A percentile compares a stretch with the other conserved stretches of the same genome.
Evolutionary conservation across 2,329 filamentous ascomycete species (phyloP).

Genomic region (Fusarium irregulare): DNA sequence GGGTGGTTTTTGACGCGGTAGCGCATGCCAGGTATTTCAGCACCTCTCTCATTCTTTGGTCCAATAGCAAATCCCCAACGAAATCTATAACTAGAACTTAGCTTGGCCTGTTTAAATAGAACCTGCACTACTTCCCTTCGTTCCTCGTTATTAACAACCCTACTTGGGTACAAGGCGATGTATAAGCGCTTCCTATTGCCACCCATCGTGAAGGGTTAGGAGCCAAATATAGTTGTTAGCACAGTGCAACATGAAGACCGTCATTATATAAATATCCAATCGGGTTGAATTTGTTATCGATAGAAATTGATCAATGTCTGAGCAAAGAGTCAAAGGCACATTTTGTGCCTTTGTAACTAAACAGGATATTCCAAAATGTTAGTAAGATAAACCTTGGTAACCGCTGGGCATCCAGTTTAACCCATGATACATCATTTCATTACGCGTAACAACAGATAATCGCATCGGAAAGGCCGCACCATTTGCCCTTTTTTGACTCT

Average conservation of each 20-base stretch:
- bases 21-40: conserved; percentile 32
- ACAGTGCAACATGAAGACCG: too few species aligned
- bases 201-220: too few species aligned
- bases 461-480: too few species aligned
- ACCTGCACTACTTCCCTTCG: background rate
- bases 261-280: too few species aligned
- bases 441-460: background rate
- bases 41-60: conserved; percentile 43
- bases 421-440: too few species aligned
- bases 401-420: rapidly evolving
- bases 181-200: background rate
- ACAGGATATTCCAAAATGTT: too few species aligned
- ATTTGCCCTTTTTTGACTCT: background rate
- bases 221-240: background rate
- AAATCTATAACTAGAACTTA: conserved; percentile 20
- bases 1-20: conserved; percentile 50
- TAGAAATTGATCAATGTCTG: too few species aligned
- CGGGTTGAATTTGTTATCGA: too few species aligned
- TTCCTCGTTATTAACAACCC: background rate
- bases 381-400: too few species aligned
- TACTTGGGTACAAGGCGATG: background rate
- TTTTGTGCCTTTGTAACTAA: too few species aligned
- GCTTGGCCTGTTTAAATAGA: background rate
- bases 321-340: too few species aligned
- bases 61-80: conserved; percentile 49